Base-by-base conservation (phyloP, 176 grass and related monocot species). In the Poa annua region DNA sequence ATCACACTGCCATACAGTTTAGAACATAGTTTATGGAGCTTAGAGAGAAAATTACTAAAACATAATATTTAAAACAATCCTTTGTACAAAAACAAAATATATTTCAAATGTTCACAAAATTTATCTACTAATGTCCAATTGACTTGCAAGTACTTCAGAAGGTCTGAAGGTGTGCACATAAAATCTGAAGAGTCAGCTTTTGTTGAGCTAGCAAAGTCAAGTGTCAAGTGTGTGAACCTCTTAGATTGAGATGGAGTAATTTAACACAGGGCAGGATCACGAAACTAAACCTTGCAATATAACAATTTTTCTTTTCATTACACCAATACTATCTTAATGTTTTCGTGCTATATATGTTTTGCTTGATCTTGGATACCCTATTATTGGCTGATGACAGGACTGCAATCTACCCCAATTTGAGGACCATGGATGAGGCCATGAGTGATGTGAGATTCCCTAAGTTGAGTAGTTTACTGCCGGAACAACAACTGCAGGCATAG, bases 231-330 rank as follows among this genome's bases (percentile, higher is more conserved):
- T 50, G 3, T 34, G n/a, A 17, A 76, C 16, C 50, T 9, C 15
- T 68, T 42, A 69, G 15, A 22, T 63, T 14, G 15, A 49, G 52
- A 25, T 85, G n/a, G 3, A 75, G 42, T 1, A 83, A 82, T 62
- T 55, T 2, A 47, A 66, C 41, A 62, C 2, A 56, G 9, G 54
- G 2, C 4, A 55, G 26, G 10, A 74, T 36, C 35, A 36, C 14
- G 3, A 34, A 76, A 48, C 38, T 14, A 6, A 10, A 25, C 68
- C 19, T 54, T 47, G n/a, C 9, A 48, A 22, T 81, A 45, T 2
- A 4, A 56, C 17, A 73, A 6, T 11, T 29, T 53, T 20, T 15
- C 14, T 4, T 14, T 48, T 47, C 24, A 7, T 16, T 9, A 83
- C 38, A 57, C 16, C 5, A 48, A n/a, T 63, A 29, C 14, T 14